Evolutionary conservation across 768 basidiomycete genomes (phyloP).

Genomic region (Trametes meyenii): DNA sequence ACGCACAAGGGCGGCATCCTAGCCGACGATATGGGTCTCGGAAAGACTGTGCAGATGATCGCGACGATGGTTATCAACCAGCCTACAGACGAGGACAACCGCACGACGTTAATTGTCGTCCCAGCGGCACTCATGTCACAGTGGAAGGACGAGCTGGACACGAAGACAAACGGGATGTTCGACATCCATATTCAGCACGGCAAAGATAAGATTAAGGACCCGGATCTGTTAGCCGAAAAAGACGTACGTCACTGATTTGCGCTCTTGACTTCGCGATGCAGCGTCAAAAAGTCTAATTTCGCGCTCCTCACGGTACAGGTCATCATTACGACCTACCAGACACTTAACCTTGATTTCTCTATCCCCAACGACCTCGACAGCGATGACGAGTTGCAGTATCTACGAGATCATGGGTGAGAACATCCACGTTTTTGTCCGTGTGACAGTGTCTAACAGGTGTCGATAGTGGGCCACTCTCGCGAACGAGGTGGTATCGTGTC

Average conservation of each 20-base stretch:
- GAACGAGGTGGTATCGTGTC: constrained; percentile 66
- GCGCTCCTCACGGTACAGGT: constrained; percentile 42
- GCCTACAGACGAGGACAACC: constrained; percentile 46
- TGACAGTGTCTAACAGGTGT: neutral
- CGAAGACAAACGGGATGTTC: constrained; percentile 66
- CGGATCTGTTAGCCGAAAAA: constrained; percentile 50
- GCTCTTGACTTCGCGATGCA: constrained; percentile 40
- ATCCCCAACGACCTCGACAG: constrained; percentile 48
- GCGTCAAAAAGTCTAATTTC: constrained; percentile 10
- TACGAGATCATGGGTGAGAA: constrained; percentile 51
- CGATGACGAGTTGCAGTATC: constrained; percentile 51
- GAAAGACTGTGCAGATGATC: constrained; percentile 81
- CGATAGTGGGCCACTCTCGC: constrained; percentile 59
- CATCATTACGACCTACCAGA: constrained; percentile 79
- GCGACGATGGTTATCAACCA: constrained; percentile 74
- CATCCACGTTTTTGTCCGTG: neutral
- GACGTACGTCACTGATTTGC: constrained; percentile 43
- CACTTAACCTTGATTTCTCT: constrained; percentile 60
- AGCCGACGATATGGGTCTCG: constrained; percentile 76
- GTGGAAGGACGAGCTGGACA: constrained; percentile 76
- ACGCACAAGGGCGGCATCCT: constrained; percentile 63
- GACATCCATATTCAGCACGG: constrained; percentile 74
- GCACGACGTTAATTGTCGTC: constrained; percentile 73
- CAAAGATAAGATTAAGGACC: constrained; percentile 61
- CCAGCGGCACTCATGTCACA: constrained; percentile 76